phyloP scores from a whole-genome alignment of 345 rosid genomes.

The Odontarrhena argentea region DNA sequence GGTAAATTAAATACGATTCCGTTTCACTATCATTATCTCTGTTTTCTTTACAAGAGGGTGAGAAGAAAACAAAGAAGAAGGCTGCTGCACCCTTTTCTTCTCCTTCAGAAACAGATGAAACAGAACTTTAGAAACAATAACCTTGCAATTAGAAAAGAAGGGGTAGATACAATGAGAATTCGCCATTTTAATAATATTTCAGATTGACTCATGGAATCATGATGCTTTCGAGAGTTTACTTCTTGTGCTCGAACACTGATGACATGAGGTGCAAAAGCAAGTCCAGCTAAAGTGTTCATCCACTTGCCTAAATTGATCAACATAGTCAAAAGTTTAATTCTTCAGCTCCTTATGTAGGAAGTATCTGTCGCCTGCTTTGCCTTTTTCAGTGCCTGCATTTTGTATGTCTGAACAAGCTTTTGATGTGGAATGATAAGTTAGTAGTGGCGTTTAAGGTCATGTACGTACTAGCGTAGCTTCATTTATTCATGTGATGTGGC shows the following conservation, averaged over 20 bases:
- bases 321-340: background rate
- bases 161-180: constrained; percentile 8
- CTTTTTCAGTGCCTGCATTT: constrained; percentile 3
- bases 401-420: constrained; percentile 16
- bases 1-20: too few relatives aligned
- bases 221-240: constrained; percentile 45
- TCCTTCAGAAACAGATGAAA: too few relatives aligned
- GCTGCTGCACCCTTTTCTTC: too few relatives aligned
- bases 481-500: background rate
- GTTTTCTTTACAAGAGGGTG: too few relatives aligned
- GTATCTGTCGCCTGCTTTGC: constrained; percentile 45
- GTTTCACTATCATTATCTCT: too few relatives aligned
- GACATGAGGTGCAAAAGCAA: constrained; percentile 95
- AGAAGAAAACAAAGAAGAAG: too few relatives aligned
- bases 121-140: constrained; percentile 70
- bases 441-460: too few relatives aligned
- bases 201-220: background rate
- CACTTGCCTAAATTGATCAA: constrained; percentile 78
- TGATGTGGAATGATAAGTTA: too few relatives aligned
- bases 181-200: background rate
- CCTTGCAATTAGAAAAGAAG: constrained; percentile 46
- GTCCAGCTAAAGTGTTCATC: constrained; percentile 97
- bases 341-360: constrained; percentile 42
- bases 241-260: constrained; percentile 79
- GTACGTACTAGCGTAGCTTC: too few relatives aligned